phyloP scores from a whole-genome alignment of 805 yeast genomes.

The Kuraishia hungarica region DNA sequence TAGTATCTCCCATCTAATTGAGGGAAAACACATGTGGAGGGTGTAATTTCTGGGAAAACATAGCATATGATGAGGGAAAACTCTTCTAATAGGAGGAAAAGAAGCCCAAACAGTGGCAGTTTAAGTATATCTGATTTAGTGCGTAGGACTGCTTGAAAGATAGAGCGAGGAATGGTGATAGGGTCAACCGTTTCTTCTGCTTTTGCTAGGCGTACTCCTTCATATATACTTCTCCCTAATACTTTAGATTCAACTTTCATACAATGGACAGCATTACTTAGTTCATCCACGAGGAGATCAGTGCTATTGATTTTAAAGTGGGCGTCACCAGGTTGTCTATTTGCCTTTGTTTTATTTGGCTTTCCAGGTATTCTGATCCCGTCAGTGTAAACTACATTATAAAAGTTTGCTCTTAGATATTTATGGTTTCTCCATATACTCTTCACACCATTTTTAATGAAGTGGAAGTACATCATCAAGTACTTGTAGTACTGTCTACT shows the following conservation, averaged over 20 bases:
- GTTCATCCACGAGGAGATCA: conserved; percentile 13
- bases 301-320: conserved; percentile 17
- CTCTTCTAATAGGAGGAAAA: conserved; percentile 50
- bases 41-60: conserved; percentile 47
- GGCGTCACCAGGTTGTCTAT: too few species aligned
- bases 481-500: neutral
- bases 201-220: too few species aligned
- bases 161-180: conserved; percentile 25
- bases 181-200: too few species aligned
- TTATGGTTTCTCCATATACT: conserved; percentile 43
- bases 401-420: conserved; percentile 16
- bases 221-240: conserved; percentile 2
- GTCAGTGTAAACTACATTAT: conserved; percentile 13
- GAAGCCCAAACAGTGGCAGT: conserved; percentile 49
- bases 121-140: conserved; percentile 40
- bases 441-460: conserved; percentile 50
- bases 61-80: conserved; percentile 44
- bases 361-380: too few species aligned
- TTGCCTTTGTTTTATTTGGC: too few species aligned
- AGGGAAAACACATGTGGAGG: conserved; percentile 54
- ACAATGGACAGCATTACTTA: conserved; percentile 16
- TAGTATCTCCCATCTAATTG: conserved; percentile 31
- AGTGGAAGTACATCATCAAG: conserved; percentile 22
- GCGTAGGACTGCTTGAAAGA: conserved; percentile 42
- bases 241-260: conserved; percentile 11